Evolutionary conservation across 306 rosid species (phyloP), one percentile per base, ranked within the genome.

Genomic region (Phaseolus lunatus): DNA sequence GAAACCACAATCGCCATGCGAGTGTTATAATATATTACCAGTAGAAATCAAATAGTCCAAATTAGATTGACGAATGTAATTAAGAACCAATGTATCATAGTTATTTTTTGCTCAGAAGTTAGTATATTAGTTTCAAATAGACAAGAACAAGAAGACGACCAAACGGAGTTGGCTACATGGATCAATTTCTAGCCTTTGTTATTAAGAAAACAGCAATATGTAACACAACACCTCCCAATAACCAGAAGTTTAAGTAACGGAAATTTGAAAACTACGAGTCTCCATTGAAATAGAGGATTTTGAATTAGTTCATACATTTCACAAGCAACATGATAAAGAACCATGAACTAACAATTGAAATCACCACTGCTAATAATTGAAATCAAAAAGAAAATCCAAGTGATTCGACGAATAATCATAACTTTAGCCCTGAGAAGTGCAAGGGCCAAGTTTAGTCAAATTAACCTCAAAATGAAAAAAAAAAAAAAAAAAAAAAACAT

Each of bases 261-360:
- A 27, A 26, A 59, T 26, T 61, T 61, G 67, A 61, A 61, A 61
- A 61, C 15, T 61, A 59, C 7, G 44, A 61, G 43, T 15, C 22
- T 61, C 67, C 15, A 29, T 61, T 61, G 43, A 29, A 8, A 61
- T 16, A 61, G 0, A 61, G 41, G 0, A 27, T 59, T 59, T 29
- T 13, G 20, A 7, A 29, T 29, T 16, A 29, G 2, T 15, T 7
- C 44, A 61, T 14, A 61, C 23, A 16, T 14, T 26, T 58, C 19
- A 26, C 19, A 58, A 16, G 20, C 67, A 61, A 31, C 18, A 26
- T 31, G 23, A 16, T 2, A 7, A 61, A 61, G 13, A 61, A 27
- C 9, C 9, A 14, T 26, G 10, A 58, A 23, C 23, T 54, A 27
- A n/a, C n/a, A n/a, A n/a, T n/a, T n/a, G n/a, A 58, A 58, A 58